phyloP scores from a whole-genome alignment of 169 alveolate species.

The Plasmodium fragile region DNA sequence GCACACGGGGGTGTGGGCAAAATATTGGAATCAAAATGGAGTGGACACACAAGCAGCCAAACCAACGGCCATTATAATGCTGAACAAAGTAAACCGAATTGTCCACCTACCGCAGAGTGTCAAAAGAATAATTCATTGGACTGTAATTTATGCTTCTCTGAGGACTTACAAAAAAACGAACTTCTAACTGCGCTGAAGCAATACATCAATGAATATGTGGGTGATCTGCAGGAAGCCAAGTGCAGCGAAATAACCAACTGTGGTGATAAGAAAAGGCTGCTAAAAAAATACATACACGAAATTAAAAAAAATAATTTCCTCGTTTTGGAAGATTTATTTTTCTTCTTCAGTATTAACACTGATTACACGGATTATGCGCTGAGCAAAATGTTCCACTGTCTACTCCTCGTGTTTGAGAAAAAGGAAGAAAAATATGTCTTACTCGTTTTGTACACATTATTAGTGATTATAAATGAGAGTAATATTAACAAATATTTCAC shows the following conservation, averaged over 20 bases:
- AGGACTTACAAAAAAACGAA: constrained; percentile 6
- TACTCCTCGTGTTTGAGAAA: constrained; percentile 25
- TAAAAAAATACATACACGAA: constrained; percentile 58
- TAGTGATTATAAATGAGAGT: constrained; percentile 18
- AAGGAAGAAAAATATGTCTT: constrained; percentile 38
- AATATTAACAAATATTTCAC: constrained; percentile 22
- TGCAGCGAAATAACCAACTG: constrained; percentile 16
- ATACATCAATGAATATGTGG: constrained; percentile 36
- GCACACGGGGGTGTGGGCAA: neutral
- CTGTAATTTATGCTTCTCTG: constrained; percentile 2
- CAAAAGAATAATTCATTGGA: neutral
- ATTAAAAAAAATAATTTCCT: constrained; percentile 21
- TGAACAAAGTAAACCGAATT: neutral
- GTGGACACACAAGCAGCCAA: neutral
- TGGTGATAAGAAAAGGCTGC: constrained; percentile 30
- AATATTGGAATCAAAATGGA: neutral
- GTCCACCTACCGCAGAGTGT: neutral
- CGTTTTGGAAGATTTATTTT: constrained; percentile 38
- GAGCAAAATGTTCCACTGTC: constrained; percentile 31
- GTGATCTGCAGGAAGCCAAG: constrained; percentile 21
- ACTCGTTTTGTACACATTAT: constrained; percentile 16
- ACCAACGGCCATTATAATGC: neutral
- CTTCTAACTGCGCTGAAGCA: neutral
- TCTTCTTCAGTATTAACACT: constrained; percentile 4
- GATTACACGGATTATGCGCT: constrained; percentile 45